Conservation (phyloP, 805 yeast genomes). For the Millerozyma miso region DNA sequence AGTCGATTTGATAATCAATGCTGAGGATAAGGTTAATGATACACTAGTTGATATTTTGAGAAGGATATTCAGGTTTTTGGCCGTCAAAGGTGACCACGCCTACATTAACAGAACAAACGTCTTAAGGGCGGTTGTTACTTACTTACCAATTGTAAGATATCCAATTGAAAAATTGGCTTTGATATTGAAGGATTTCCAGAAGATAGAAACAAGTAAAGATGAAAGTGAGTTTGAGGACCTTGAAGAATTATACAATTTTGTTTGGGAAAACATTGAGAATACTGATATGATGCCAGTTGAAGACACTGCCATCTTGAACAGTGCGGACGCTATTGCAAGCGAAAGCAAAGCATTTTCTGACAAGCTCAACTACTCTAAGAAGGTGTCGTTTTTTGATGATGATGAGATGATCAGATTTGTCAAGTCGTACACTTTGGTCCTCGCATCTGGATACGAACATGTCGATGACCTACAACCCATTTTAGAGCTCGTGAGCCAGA, state of each 20-base stretch:
- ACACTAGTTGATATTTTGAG: background rate
- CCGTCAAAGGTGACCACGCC: background rate
- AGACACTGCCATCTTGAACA: background rate
- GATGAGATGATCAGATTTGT: conserved; percentile 15
- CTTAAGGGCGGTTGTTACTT: background rate
- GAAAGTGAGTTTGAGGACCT: background rate
- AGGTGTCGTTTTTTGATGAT: background rate
- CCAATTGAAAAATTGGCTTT: background rate
- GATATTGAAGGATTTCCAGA: background rate
- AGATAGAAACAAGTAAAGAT: background rate
- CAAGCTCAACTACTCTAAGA: background rate
- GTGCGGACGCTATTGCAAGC: background rate
- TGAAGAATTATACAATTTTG: background rate
- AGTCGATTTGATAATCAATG: background rate
- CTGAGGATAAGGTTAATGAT: background rate
- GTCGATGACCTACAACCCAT: conserved; percentile 14
- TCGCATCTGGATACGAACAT: conserved; percentile 16
- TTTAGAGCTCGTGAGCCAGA: conserved; percentile 7
- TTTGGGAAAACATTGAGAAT: background rate
- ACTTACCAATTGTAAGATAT: background rate
- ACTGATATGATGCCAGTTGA: background rate
- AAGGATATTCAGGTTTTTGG: background rate
- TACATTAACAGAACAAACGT: background rate
- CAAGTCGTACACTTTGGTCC: conserved; percentile 15
- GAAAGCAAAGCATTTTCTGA: background rate